Percentiles rank a stretch among this genome's conserved stretches.
Conservation (phyloP, 2,329 filamentous ascomycete species). For the Xylariomycetidae sp. region DNA sequence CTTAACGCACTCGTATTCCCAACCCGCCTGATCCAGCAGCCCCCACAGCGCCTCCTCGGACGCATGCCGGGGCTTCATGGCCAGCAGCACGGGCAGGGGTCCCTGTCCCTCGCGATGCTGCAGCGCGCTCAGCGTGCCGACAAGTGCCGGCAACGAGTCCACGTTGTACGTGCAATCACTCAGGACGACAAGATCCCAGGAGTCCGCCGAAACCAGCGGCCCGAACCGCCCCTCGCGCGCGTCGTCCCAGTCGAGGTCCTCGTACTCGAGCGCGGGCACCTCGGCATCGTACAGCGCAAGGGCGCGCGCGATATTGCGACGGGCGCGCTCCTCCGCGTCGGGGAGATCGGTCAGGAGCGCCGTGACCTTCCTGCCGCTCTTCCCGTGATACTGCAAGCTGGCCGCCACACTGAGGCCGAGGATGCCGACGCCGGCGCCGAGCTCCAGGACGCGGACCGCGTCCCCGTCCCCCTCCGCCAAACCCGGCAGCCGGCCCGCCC, state of each 20-base stretch:
- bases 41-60: slow-evolving; percentile 45
- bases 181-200: slow-evolving; percentile 49
- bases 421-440: slow-evolving; percentile 52
- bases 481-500: slow-evolving; percentile 5
- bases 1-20: slow-evolving; percentile 36
- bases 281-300: not conserved
- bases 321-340: slow-evolving; percentile 45
- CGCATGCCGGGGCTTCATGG: slow-evolving; percentile 50
- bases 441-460: slow-evolving; percentile 42
- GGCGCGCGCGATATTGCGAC: slow-evolving; percentile 38
- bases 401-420: slow-evolving; percentile 44
- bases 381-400: slow-evolving; percentile 9
- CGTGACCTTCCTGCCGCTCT: slow-evolving; percentile 10
- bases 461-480: not conserved
- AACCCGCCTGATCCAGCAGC: slow-evolving; percentile 39
- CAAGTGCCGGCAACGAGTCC: slow-evolving; percentile 47
- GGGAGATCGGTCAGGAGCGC: slow-evolving; percentile 50
- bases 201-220: slow-evolving; percentile 27
- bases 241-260: slow-evolving; percentile 53
- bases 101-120: slow-evolving; percentile 30
- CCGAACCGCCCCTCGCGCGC: slow-evolving; percentile 41
- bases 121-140: slow-evolving; percentile 46
- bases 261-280: slow-evolving; percentile 34
- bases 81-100: slow-evolving; percentile 40
- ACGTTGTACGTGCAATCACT: slow-evolving; percentile 59